Conservation (phyloP, 2,329 filamentous ascomycete genomes). For the Furcasterigmium sp. region DNA sequence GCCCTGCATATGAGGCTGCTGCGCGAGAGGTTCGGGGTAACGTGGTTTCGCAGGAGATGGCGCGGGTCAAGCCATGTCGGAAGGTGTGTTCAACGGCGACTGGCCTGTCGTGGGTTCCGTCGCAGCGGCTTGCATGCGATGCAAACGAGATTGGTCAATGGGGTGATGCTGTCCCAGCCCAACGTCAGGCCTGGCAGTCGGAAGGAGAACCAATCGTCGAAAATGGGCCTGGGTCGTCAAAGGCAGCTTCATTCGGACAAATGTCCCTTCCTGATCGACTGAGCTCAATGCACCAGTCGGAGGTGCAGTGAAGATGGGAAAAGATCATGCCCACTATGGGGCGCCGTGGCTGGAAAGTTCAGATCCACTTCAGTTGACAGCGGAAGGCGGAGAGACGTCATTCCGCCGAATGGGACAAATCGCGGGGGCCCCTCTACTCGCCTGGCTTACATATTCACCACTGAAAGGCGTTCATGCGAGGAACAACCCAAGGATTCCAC, state of each 20-base stretch:
- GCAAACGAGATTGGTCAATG: slow-evolving; percentile 4
- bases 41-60: neutral
- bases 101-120: slow-evolving; percentile 5
- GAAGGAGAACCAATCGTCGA: too few relatives aligned
- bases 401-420: neutral
- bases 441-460: too few relatives aligned
- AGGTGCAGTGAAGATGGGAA: too few relatives aligned
- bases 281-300: too few relatives aligned
- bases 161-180: slow-evolving; percentile 9
- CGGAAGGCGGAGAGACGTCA: neutral
- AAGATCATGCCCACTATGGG: too few relatives aligned
- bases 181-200: neutral
- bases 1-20: neutral
- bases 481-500: neutral
- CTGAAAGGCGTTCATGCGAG: too few relatives aligned
- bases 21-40: neutral
- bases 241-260: neutral
- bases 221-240: neutral
- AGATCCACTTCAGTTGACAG: too few relatives aligned
- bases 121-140: neutral
- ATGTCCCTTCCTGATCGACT: neutral
- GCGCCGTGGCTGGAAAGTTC: too few relatives aligned
- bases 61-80: slow-evolving; percentile 7
- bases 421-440: too few relatives aligned
- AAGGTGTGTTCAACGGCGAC: slow-evolving; percentile 12